phyloP scores from a whole-genome alignment of 2,329 filamentous ascomycete species.

The Sporothrix brunneoviolacea region DNA sequence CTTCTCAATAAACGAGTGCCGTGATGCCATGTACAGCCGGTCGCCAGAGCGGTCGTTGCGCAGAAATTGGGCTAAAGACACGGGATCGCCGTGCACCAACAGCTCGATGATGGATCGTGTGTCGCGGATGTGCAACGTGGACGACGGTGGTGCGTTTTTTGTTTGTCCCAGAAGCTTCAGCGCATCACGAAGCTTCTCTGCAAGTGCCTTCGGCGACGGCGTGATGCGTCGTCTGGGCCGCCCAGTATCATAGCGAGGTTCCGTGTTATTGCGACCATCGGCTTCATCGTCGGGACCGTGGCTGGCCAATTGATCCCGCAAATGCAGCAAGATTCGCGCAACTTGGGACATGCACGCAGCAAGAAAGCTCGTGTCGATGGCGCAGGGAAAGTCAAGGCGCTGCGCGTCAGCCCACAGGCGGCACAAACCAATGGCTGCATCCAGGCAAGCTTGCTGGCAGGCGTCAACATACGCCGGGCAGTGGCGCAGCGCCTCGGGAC shows the following conservation, averaged over 20 bases:
- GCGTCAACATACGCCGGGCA: neutral
- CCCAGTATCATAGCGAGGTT: too few species aligned
- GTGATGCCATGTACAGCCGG: neutral
- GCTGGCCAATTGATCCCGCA: too few species aligned
- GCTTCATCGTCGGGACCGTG: neutral
- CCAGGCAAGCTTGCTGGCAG: slow-evolving; percentile 8
- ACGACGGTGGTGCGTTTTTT: neutral
- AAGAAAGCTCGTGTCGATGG: neutral
- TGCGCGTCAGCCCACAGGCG: neutral
- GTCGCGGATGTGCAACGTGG: neutral
- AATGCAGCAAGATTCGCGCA: neutral
- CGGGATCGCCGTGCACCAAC: neutral
- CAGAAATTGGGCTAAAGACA: neutral
- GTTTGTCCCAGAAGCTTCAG: neutral
- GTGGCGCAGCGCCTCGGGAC: neutral
- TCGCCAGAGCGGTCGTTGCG: neutral
- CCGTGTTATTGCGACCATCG: too few species aligned
- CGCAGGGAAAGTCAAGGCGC: neutral
- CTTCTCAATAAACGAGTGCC: neutral
- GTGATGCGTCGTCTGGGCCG: too few species aligned
- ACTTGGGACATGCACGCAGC: slow-evolving; percentile 4
- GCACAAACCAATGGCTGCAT: neutral
- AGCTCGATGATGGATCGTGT: neutral
- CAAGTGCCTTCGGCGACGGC: neutral
- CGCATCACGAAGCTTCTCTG: neutral